Evolutionary conservation across 176 grass and related monocot species (phyloP), one percentile per base, ranked within the genome.

Genomic region (Saccharum spontaneum): DNA sequence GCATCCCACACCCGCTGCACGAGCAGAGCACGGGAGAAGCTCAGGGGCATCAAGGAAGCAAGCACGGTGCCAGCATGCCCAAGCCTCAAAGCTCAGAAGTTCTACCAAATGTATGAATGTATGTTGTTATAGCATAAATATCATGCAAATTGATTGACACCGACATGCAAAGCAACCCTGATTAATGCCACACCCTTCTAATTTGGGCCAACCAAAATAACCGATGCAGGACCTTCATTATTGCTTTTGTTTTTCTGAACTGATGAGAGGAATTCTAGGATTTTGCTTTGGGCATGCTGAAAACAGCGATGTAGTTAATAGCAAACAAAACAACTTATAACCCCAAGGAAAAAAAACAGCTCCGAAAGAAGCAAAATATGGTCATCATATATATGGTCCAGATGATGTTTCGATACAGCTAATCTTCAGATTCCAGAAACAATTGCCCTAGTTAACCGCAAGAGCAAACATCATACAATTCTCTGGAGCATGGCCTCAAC

Each of bases 401-500:
- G 0, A 8, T 68, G 22, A 73, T 79, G 14, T 33, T 46, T 55
- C 1, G 36, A 76, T 8, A 34, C 26, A 75, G 28, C 34, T 75
- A 67, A 45, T 69, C 36, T 76, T 76, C 24, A 24, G 38, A 75
- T 57, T n/a, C 22, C 10, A 79, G 39, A 16, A 43, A 80, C 76
- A 30, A 11, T 17, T 10, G n/a, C 34, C 44, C 37, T 48, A 38
- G 65, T 36, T 78, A 26, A 26, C 59, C 0, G 15, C n/a, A 38
- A 75, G 22, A 23, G 37, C 31, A 83, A 20, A 10, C 24, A 85
- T 91, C 54, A 91, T 20, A 2, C 1, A 10, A 84, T 73, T 76
- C 73, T 76, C 73, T 87, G 50, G 1, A 94, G 69, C 36, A 68
- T 28, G 67, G 87, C 92, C 15, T 89, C 87, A 73, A 94, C 79